A percentile compares a stretch with the other conserved stretches of the same genome.
phyloP scores from a whole-genome alignment of 768 basidiomycete genomes.

The Pisolithus marmoratus region DNA sequence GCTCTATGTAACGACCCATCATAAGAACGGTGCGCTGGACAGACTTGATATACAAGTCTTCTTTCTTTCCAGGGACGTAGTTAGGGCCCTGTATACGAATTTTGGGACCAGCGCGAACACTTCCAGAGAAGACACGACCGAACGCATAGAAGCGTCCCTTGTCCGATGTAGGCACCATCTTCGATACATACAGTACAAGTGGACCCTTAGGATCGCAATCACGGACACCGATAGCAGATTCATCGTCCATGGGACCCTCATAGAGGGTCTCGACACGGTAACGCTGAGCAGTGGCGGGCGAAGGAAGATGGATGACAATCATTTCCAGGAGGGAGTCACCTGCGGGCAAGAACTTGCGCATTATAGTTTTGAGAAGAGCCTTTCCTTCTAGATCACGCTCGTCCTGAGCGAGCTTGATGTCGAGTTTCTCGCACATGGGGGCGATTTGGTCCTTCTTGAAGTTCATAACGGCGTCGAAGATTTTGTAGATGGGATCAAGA shows the following conservation, averaged over 20 bases:
- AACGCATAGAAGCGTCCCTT: constrained; percentile 99
- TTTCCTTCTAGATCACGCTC: constrained; percentile 88
- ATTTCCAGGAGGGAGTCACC: constrained; percentile 99
- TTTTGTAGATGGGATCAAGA: constrained; percentile 97
- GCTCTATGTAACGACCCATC: constrained; percentile 99
- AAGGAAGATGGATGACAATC: constrained; percentile 99
- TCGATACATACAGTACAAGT: constrained; percentile 96
- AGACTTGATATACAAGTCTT: constrained; percentile 95
- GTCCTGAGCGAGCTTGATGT: constrained; percentile 88
- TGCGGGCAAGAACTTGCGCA: constrained; percentile 99
- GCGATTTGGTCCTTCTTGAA: constrained; percentile 89
- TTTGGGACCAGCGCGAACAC: constrained; percentile 95
- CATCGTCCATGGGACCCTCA: constrained; percentile 99
- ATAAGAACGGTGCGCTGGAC: constrained; percentile 98
- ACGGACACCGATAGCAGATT: constrained; percentile 96
- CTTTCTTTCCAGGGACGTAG: constrained; percentile 98
- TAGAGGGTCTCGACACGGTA: constrained; percentile 99
- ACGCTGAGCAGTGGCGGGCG: constrained; percentile 92
- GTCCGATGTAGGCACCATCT: constrained; percentile 99
- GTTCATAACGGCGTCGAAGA: constrained; percentile 99
- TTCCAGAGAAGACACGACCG: constrained; percentile 99
- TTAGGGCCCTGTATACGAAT: constrained; percentile 99
- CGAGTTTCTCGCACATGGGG: constrained; percentile 93
- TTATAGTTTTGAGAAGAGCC: constrained; percentile 91
- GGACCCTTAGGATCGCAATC: constrained; percentile 97